Base-by-base conservation (phyloP, 2,329 filamentous ascomycete genomes). In the Lecanicillium sp. region DNA sequence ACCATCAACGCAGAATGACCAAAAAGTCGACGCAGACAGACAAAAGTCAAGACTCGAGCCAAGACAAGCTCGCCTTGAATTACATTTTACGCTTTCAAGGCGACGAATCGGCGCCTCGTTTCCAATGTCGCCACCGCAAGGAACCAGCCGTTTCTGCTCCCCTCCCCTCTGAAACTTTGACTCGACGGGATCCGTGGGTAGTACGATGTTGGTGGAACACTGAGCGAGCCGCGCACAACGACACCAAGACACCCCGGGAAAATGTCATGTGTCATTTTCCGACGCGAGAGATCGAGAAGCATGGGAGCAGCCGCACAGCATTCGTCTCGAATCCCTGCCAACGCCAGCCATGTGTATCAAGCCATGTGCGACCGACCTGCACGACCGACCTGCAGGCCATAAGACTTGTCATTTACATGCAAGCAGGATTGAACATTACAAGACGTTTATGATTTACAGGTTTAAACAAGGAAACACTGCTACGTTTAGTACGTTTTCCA, bases 91-190 rank as follows among this genome's bases (percentile, higher is more conserved):
- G 32, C 32, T 17, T 39, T 30, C 35, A 21, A 40, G 44, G 36
- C 35, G 35, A 46, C 44, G 35, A 46, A 46, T 46, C 36, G 27
- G 36, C 27, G 36, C 17, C 44, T 29, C 11, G 3, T 33, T 2
- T 40, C 35, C 19, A 19, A 24, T 40, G 23, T 46, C 21, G 44
- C 35, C 33, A 30, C 26, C 20, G 3, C 9, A 33, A 33, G 27
- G 27, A 36, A 24, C 27, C 20, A 17, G n/a, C 20, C 35, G n/a
- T 45, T 38, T 12, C 14, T 24, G 9, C n/a, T 24, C 19, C n/a
- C 20, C 3, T 29, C 14, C 35, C 15, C 10, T 4, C 17, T 17
- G 15, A 37, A 26, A 14, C 15, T 26, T 39, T 39, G 19, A 14
- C 43, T 39, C 35, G 10, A 39, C 43, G 19, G 15, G 4, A 45